Percentiles rank a stretch among this genome's conserved stretches.
Conservation (phyloP, 1,139 yeast species). For the Debaryomycetaceae sp. region DNA sequence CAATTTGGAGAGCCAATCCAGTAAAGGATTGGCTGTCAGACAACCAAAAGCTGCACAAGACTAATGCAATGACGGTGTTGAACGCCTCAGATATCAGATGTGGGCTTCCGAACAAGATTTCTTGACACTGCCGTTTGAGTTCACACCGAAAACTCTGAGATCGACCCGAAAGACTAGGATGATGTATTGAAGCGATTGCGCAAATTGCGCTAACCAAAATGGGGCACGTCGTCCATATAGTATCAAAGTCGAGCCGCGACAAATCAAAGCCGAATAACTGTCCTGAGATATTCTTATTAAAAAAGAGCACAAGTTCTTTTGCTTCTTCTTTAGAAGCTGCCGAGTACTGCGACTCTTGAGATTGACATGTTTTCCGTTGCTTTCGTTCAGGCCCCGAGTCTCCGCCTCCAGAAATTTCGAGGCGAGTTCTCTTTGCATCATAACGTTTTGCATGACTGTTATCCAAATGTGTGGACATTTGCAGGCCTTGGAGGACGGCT, state of each 20-base stretch:
- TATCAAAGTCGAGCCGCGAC: conserved; percentile 37
- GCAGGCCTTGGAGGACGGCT: conserved; percentile 14
- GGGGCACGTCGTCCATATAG: conserved; percentile 48
- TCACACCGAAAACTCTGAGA: conserved; percentile 29
- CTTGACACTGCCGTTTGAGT: conserved; percentile 35
- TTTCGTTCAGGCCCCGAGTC: no score
- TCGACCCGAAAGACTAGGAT: conserved; percentile 31
- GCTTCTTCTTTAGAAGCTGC: conserved; percentile 30
- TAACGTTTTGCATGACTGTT: conserved; percentile 1
- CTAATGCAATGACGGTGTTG: conserved; percentile 50
- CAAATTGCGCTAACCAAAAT: conserved; percentile 51
- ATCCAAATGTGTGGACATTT: no score
- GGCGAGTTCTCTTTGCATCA: not conserved
- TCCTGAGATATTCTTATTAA: conserved; percentile 47
- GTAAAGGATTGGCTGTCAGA: conserved; percentile 57
- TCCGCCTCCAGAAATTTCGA: no score
- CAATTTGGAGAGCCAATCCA: conserved; percentile 56
- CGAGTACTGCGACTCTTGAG: not conserved
- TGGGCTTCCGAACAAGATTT: conserved; percentile 34
- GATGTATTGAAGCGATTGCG: conserved; percentile 55
- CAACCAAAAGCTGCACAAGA: conserved; percentile 63
- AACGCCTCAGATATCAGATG: conserved; percentile 40
- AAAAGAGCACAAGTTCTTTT: conserved; percentile 36
- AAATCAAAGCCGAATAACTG: conserved; percentile 60
- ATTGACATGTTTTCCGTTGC: not conserved